Conservation (phyloP, 2,329 filamentous ascomycete genomes). For the Stachybotrys echinatus region DNA sequence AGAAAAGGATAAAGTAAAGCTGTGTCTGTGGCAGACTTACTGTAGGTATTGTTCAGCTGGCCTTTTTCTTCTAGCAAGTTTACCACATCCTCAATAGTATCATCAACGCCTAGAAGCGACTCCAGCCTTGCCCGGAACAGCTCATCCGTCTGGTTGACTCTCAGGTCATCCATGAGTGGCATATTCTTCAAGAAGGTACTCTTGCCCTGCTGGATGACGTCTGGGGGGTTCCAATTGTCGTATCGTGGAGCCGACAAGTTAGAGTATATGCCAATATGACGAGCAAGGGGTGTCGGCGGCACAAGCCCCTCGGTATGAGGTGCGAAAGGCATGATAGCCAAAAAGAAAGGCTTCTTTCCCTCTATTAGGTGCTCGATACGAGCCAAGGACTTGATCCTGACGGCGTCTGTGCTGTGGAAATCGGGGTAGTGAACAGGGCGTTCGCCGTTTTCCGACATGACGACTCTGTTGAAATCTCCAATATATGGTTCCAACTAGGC, state of each 20-base stretch:
- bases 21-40: conserved; percentile 27
- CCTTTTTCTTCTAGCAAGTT: conserved; percentile 19
- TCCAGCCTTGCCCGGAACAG: not conserved
- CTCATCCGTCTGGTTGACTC: not conserved
- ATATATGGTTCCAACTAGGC: conserved; percentile 8
- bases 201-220: not conserved
- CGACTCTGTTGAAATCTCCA: conserved; percentile 5
- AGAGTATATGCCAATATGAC: not conserved
- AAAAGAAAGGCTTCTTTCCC: not conserved
- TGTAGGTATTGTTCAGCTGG: conserved; percentile 36
- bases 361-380: not conserved
- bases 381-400: conserved; percentile 7
- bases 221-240: not conserved
- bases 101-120: conserved; percentile 7
- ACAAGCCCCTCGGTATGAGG: not conserved
- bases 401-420: conserved; percentile 8
- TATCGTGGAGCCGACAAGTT: not conserved
- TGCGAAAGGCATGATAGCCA: not conserved
- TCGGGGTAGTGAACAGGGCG: conserved; percentile 3
- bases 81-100: conserved; percentile 27
- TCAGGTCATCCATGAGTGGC: not conserved
- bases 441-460: conserved; percentile 8
- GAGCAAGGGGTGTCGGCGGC: not conserved
- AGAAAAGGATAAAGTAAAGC: not conserved
- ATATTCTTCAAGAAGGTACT: not conserved